phyloP scores from a whole-genome alignment of 805 yeast species.

The Vanderwaltozyma tropicalis region DNA sequence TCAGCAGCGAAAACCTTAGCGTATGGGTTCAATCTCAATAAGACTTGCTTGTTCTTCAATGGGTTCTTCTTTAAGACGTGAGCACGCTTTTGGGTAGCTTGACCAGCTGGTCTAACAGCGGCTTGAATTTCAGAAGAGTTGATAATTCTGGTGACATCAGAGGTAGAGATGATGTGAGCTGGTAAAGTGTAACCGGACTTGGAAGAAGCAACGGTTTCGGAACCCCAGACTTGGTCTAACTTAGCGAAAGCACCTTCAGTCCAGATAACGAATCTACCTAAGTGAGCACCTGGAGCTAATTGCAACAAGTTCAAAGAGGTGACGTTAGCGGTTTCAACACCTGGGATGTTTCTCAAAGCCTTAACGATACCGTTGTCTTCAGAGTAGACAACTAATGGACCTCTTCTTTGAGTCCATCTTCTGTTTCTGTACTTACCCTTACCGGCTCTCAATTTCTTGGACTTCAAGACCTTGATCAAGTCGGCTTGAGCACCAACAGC shows the following conservation, averaged over 20 bases:
- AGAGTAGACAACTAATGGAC: constrained; percentile 97
- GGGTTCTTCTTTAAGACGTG: constrained; percentile 98
- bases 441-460: constrained; percentile 99
- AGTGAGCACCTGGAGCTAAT: constrained; percentile 99
- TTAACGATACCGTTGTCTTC: constrained; percentile 95
- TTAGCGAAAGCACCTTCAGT: constrained; percentile 96
- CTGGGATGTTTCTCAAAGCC: constrained; percentile 99
- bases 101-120: constrained; percentile 94
- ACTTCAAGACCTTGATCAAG: constrained; percentile 93
- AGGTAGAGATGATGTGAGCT: constrained; percentile 84
- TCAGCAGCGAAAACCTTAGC: constrained; percentile 93
- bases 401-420: constrained; percentile 99
- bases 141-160: constrained; percentile 94
- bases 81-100: constrained; percentile 83
- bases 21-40: constrained; percentile 98
- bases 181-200: constrained; percentile 91
- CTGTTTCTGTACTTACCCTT: constrained; percentile 99
- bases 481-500: constrained; percentile 98
- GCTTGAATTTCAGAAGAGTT: constrained; percentile 99
- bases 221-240: constrained; percentile 95
- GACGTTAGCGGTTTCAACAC: constrained; percentile 96
- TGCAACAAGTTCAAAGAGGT: constrained; percentile 88
- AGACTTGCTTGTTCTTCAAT: constrained; percentile 97
- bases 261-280: constrained; percentile 99
- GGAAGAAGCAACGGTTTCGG: constrained; percentile 72